Evolutionary conservation across 768 basidiomycete species (phyloP), one percentile per base, ranked within the genome.

Genomic region (Termitomyces sp.): DNA sequence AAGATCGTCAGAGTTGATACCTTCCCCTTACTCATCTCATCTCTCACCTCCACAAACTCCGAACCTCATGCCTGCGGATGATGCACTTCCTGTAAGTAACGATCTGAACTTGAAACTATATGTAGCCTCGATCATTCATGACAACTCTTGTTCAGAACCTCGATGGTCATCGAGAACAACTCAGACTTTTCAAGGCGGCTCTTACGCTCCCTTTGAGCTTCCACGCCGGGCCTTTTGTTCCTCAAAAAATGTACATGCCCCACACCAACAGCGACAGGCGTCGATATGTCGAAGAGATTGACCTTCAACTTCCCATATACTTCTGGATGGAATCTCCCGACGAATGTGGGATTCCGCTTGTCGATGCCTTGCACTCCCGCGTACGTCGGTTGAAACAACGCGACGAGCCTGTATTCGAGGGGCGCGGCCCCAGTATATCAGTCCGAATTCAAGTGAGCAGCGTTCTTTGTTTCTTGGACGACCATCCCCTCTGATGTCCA

Each of bases 371-470:
- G 52, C 84, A 76, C 64, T 81, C 79, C 53, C 78, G 77, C 50
- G 81, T 85, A 42, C 77, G 76, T 63, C 72, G 77, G 38, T 74
- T 91, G 31, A 65, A 66, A 18, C 73, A 76, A 55, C 82, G 82
- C 29, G 87, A 89, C 38, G 81, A 85, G 56, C 73, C 73, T 5
- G 87, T 91, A 64, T 90, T 91, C 58, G 73, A 80, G 61, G 76
- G 83, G 4, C 82, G 89, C 40, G 89, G 89, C 3, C 89, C 89
- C 7, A 89, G 88, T 39, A 86, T 91, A 33, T 91, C 89, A 2
- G 87, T 91, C 55, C 81, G 89, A 29, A 73, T 91, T 23, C 86
- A 89, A 76, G 89, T 85, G 60, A 61, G 79, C 58, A 61, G 79
- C 58, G 3, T 38, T 50, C 29, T 52, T 33, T 36, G 44, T 31